Evolutionary conservation across 805 yeast species (phyloP).

Genomic region (Barnettozyma pratensis): DNA sequence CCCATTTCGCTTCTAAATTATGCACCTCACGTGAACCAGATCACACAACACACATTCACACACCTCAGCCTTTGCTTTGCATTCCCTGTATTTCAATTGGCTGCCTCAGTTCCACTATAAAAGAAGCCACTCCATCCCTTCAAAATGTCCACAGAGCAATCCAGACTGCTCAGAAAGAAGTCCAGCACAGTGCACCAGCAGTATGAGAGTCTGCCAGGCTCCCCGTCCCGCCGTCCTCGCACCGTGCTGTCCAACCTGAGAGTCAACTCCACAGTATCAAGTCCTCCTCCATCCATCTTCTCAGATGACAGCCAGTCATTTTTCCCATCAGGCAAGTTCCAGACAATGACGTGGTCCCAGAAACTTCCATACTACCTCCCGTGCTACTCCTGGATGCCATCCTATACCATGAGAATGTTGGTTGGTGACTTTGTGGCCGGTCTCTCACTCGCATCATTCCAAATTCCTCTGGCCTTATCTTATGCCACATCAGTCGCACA

Average conservation of each 20-base stretch:
- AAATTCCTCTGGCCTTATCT: constrained; percentile 70
- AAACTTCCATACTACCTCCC: constrained; percentile 62
- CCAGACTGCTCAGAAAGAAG: constrained; percentile 11
- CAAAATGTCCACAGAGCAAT: constrained; percentile 5
- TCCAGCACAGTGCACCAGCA: constrained; percentile 1
- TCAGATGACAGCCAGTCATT: constrained; percentile 9
- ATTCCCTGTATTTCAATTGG: neutral
- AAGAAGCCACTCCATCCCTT: neutral
- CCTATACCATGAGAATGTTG: constrained; percentile 37
- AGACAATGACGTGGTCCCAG: constrained; percentile 14
- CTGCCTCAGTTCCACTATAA: neutral
- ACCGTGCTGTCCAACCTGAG: constrained; percentile 16
- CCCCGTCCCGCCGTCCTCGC: constrained; percentile 16
- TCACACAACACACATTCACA: too few species aligned
- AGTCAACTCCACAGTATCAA: neutral
- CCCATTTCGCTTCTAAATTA: too few species aligned
- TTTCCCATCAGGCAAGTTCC: neutral
- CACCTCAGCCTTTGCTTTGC: neutral
- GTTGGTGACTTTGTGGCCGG: constrained; percentile 77
- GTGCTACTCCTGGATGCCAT: constrained; percentile 59
- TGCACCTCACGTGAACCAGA: too few species aligned
- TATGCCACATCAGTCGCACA: constrained; percentile 82
- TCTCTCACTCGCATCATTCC: constrained; percentile 81
- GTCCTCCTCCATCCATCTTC: constrained; percentile 11
- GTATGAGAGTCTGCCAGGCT: constrained; percentile 12